Base-by-base conservation (phyloP, 2,329 filamentous ascomycete species). In the Penicillium palitans region DNA sequence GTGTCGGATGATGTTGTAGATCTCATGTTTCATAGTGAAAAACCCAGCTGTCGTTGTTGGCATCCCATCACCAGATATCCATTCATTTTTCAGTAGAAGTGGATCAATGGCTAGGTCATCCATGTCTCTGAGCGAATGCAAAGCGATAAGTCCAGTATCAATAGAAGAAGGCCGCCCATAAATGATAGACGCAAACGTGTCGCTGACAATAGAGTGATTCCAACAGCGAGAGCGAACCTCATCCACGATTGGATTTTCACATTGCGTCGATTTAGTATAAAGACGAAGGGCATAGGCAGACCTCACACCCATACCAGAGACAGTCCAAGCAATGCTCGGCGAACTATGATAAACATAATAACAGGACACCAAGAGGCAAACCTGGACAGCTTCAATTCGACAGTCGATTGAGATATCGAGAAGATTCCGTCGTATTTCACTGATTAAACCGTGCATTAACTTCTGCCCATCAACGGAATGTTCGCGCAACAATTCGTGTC, bases 131-230 rank as follows among this genome's bases (percentile, higher is more conserved):
- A 70, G 61, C 10, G 66, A 59, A 47, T 68, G 67, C 9, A 69
- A 27, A 17, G 48, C 55, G 15, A 52, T 57, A 42, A 71, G 69
- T 8, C 66, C 68, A 2, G 65, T 53, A 31, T 72, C 68, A 10
- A 72, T 59, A 10, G 68, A 68, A 3, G 66, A 61, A 21, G 70
- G 69, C 25, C 68, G 62, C 9, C 70, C 69, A 53, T 71, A 71
- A 33, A 72, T 67, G 59, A 68, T 66, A 12, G 70, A 66, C 25
- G 67, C 61, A 55, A 72, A 72, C 4, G 65, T 70, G 45, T 72
- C 70, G 9, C 61, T 56, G 1, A 71, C 64, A 10, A 65, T 66
- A 48, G 69, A 47, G 40, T 72, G 69, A 42, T 70, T 71, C 70
- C 70, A 72, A 40, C 66, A 69, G 2, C 70, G 65, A n/a, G 65